A percentile compares a stretch with the other conserved stretches of the same genome.
phyloP scores from a whole-genome alignment of 2,329 filamentous ascomycete species.

The Stenocarpella maydis region DNA sequence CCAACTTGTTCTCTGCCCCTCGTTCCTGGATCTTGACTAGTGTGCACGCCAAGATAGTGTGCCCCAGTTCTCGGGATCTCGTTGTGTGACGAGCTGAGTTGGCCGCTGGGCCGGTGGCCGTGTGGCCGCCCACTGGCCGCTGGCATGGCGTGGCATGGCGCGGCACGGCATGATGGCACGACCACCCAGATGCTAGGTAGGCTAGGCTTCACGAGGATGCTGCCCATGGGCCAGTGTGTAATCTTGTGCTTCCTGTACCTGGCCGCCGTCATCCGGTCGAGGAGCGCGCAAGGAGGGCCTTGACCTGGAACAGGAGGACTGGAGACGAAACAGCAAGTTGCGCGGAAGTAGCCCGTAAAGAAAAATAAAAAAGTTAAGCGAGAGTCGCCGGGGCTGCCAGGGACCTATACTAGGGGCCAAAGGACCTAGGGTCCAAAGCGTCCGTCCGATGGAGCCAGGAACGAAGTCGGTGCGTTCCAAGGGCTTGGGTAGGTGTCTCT shows the following conservation, averaged over 20 bases:
- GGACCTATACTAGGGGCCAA: background rate
- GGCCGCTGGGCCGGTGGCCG: constrained; percentile 6
- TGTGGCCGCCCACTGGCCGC: constrained; percentile 4
- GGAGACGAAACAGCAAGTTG: constrained; percentile 2
- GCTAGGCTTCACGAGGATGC: constrained; percentile 8
- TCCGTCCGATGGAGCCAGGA: constrained; percentile 16
- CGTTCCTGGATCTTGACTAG: constrained; percentile 27
- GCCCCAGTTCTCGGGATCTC: constrained; percentile 24
- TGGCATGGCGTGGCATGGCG: constrained; percentile 22
- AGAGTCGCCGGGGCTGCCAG: constrained; percentile 15
- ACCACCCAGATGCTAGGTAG: background rate
- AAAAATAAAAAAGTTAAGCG: constrained; percentile 16
- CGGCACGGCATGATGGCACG: constrained; percentile 23
- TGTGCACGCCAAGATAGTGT: constrained; percentile 22
- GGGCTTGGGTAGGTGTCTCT: background rate
- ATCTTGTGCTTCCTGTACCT: background rate
- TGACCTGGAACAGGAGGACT: constrained; percentile 18
- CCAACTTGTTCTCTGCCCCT: constrained; percentile 18
- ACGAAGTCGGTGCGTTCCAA: too few relatives aligned
- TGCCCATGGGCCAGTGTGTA: background rate
- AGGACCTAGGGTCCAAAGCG: background rate
- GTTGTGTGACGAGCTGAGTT: constrained; percentile 22
- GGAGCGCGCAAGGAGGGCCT: constrained; percentile 15
- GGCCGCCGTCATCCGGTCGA: constrained; percentile 13
- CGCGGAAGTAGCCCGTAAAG: constrained; percentile 21